These are phyloP conservation scores for Penicillium sp. DNA, from an alignment of 2,329 filamentous ascomycete genomes.

Conservation along the genomic window DNA sequence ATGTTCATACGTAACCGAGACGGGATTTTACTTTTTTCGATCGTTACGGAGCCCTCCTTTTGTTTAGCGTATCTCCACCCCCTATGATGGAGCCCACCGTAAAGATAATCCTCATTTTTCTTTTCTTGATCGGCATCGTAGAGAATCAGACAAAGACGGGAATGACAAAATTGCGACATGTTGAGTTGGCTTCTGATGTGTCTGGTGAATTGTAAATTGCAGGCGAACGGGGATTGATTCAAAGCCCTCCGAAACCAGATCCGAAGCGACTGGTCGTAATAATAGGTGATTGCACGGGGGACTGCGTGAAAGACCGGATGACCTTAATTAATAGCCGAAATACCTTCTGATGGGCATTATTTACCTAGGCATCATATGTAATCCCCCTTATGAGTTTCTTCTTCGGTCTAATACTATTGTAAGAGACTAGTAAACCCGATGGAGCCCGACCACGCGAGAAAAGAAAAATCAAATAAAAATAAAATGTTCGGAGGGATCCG, in stretches of 20 bases:
- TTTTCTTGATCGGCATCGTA: neutral
- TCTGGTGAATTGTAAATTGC: neutral
- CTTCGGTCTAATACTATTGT: neutral
- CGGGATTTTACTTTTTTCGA: constrained; percentile 9
- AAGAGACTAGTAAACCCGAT: constrained; percentile 12
- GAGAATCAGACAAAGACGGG: constrained; percentile 4
- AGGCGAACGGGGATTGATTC: constrained; percentile 5
- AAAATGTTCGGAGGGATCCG: constrained; percentile 32
- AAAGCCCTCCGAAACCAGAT: constrained; percentile 15
- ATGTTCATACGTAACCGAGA: constrained; percentile 28
- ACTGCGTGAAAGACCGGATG: constrained; percentile 12
- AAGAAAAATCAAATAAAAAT: neutral
- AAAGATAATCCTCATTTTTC: neutral
- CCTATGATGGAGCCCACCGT: constrained; percentile 24
- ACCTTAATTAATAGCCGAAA: constrained; percentile 14
- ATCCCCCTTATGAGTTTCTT: constrained; percentile 1
- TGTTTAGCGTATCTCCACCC: constrained; percentile 18
- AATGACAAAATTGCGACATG: constrained; percentile 2
- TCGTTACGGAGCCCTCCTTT: neutral
- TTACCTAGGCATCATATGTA: constrained; percentile 24
- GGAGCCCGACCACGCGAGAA: constrained; percentile 24
- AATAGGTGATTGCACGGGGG: constrained; percentile 12
- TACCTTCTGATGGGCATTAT: constrained; percentile 3
- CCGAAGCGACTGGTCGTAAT: constrained; percentile 5
- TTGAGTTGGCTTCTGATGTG: constrained; percentile 12